phyloP scores from a whole-genome alignment of 257 asterid species.

The Petunia axillaris region DNA sequence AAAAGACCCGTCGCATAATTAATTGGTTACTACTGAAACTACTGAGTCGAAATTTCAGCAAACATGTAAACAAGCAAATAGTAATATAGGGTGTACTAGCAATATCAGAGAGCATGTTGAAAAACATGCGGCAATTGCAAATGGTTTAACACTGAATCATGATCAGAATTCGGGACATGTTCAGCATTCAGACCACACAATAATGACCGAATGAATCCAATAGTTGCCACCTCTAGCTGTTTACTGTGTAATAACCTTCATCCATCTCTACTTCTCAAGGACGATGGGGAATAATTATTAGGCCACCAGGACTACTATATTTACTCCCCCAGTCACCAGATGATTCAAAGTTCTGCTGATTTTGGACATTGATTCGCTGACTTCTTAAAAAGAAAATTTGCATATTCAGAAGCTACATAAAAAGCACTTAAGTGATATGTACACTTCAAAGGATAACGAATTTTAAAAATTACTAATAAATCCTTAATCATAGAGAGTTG shows the following conservation, averaged over 20 bases:
- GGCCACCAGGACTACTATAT: neutral
- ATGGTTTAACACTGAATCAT: neutral
- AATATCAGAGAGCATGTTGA: conserved; percentile 6
- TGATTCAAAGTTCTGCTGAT: neutral
- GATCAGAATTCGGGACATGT: neutral
- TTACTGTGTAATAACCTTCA: neutral
- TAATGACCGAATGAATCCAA: neutral
- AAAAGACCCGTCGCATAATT: conserved; percentile 33
- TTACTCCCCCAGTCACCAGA: neutral
- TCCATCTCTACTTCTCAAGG: neutral
- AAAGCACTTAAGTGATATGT: neutral
- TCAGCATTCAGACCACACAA: neutral
- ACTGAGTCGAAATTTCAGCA: neutral
- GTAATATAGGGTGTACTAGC: conserved; percentile 6
- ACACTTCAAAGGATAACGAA: neutral
- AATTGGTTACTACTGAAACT: conserved; percentile 30
- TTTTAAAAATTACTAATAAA: neutral
- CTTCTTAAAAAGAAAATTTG: neutral
- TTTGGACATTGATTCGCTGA: neutral
- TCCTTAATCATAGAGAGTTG: neutral
- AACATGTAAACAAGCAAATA: conserved; percentile 19
- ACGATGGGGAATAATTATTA: neutral
- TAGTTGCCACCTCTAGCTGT: neutral
- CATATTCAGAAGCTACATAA: neutral
- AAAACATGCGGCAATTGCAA: conserved; percentile 1